These are phyloP conservation scores for Phoma herbarum DNA, from an alignment of 2,329 filamentous ascomycete species.

Conservation along the genomic window DNA sequence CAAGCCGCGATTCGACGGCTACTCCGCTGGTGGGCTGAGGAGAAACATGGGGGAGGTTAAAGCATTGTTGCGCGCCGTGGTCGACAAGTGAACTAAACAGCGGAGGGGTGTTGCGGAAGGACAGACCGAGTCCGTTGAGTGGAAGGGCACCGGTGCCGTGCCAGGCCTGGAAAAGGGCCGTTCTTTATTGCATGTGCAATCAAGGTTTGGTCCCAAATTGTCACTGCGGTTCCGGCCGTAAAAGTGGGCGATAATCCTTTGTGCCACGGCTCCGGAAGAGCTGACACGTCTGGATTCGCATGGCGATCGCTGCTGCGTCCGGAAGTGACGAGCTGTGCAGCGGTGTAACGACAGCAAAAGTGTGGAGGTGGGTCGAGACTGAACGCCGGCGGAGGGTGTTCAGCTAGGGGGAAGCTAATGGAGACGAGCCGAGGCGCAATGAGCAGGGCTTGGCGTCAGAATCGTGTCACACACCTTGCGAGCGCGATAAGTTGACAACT, in stretches of 20 bases:
- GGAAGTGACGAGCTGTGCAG: slow-evolving; percentile 11
- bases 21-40: slow-evolving; percentile 2
- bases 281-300: slow-evolving; percentile 10
- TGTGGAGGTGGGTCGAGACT: slow-evolving; percentile 14
- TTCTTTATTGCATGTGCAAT: slow-evolving; percentile 10
- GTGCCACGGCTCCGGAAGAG: slow-evolving; percentile 5
- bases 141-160: slow-evolving; percentile 10
- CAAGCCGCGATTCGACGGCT: background rate
- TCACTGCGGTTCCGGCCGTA: background rate
- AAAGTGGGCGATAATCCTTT: background rate
- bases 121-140: slow-evolving; percentile 5
- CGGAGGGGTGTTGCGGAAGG: slow-evolving; percentile 12
- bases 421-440: slow-evolving; percentile 1
- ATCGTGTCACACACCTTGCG: background rate
- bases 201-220: slow-evolving; percentile 1
- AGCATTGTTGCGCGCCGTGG: slow-evolving; percentile 14
- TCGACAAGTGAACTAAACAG: slow-evolving; percentile 9
- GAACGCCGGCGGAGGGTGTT: slow-evolving; percentile 1
- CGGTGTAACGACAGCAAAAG: slow-evolving; percentile 1
- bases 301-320: slow-evolving; percentile 5
- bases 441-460: background rate
- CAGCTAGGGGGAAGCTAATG: slow-evolving; percentile 13
- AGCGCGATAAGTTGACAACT: slow-evolving; percentile 2
- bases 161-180: slow-evolving; percentile 5
- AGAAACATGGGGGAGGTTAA: slow-evolving; percentile 5